Evolutionary conservation across 2,329 filamentous ascomycete genomes (phyloP), one percentile per base, ranked within the genome.

Genomic region (Xylaria sp.): DNA sequence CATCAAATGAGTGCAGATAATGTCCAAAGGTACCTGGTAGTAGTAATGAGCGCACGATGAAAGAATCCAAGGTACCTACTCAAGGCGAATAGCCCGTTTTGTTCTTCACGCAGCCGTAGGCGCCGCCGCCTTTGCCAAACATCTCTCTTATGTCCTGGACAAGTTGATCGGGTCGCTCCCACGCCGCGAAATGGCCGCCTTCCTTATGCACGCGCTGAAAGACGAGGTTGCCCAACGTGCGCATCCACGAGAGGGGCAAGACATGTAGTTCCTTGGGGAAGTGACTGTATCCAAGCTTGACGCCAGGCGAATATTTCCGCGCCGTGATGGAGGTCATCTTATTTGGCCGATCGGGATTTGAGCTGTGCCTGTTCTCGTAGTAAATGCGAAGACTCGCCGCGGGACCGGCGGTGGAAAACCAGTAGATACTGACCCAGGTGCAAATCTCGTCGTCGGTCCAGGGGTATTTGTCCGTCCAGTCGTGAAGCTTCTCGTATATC

Each of bases 401-500:
- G 9, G 89, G 85, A 0, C 90, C 89, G 1, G 88, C 86, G 0
- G 76, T 80, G 7, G 83, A 86, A 73, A 91, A 91, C 69, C 81
- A 84, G 71, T 92, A 92, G 46, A 92, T 81, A 54, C 79, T 83
- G 0, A 92, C 74, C 90, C 89, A 93, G 0, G 85, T 90, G 30
- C 90, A 74, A 7, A 92, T 80, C 74, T 92, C 89, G 57, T 92
- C 88, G 62, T 91, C 86, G 0, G 83, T 87, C 89, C 89, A 92
- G 0, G 81, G 76, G 68, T 91, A 91, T 0, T 66, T 67, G 67
- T 92, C 89, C 0, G 85, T 86, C 90, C 89, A 93, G 66, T 89
- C 86, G 65, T 87, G 83, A 44, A 93, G 75, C 70, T 93, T 93
- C 74, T 93, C 90, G 65, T 89, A 89, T 39, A 93, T 85, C 90